These are phyloP conservation scores for Umbilicaria muhlenbergii DNA, from an alignment of 495 filamentous ascomycete species.

Conservation along the genomic window DNA sequence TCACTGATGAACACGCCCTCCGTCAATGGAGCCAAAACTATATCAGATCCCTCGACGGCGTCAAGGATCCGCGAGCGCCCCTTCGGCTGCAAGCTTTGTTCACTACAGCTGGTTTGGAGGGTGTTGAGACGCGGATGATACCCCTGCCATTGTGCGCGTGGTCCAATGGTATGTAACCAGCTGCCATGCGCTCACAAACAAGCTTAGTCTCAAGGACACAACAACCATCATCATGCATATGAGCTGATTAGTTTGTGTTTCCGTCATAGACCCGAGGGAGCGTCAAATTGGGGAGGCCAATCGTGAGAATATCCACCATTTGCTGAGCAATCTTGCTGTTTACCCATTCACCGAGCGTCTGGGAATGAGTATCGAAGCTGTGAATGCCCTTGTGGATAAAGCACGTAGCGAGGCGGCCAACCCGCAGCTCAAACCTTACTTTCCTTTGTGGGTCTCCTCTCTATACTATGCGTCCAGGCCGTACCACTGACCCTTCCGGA, in stretches of 20 bases:
- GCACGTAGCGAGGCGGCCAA: slow-evolving; percentile 53
- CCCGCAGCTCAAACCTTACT: slow-evolving; percentile 54
- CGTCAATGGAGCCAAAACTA: slow-evolving; percentile 59
- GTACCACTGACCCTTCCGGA: slow-evolving; percentile 7
- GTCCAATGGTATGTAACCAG: slow-evolving; percentile 42
- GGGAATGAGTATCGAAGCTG: slow-evolving; percentile 45
- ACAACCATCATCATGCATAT: neutral
- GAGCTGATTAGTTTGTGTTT: slow-evolving; percentile 6
- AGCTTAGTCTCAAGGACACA: no score
- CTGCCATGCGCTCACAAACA: neutral
- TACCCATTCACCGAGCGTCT: slow-evolving; percentile 44
- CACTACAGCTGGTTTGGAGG: slow-evolving; percentile 52
- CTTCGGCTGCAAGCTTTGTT: slow-evolving; percentile 46
- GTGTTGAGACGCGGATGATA: slow-evolving; percentile 57
- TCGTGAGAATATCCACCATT: slow-evolving; percentile 39
- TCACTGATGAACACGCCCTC: slow-evolving; percentile 55
- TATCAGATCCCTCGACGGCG: slow-evolving; percentile 45
- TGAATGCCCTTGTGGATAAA: slow-evolving; percentile 47
- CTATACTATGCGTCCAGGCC: neutral
- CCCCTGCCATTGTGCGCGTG: slow-evolving; percentile 60
- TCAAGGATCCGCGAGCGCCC: slow-evolving; percentile 57
- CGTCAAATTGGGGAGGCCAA: slow-evolving; percentile 47
- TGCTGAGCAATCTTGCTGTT: slow-evolving; percentile 45
- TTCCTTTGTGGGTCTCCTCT: slow-evolving; percentile 46
- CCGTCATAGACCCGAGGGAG: slow-evolving; percentile 36